Evolutionary conservation across 164 flowering plant species (phyloP).

Genomic region (Echeveria elegans): DNA sequence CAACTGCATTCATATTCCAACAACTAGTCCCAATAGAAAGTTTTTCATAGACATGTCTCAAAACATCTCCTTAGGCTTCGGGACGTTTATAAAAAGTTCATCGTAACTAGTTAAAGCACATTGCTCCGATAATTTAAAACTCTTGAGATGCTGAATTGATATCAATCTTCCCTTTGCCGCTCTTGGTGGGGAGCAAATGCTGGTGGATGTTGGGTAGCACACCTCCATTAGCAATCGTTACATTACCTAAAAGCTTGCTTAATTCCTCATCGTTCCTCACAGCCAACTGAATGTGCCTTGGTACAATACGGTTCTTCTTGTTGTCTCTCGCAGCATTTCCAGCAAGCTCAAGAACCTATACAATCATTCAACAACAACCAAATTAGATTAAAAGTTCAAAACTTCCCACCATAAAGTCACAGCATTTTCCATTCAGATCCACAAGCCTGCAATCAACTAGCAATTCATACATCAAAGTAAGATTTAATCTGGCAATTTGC

Average conservation of each 20-base stretch:
- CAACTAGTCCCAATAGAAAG: background rate
- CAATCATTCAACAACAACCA: too few species aligned
- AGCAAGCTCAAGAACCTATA: too few species aligned
- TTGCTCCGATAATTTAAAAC: background rate
- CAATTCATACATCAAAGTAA: too few species aligned
- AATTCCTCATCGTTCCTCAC: background rate
- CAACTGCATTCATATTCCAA: background rate
- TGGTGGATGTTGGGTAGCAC: slow-evolving; percentile 1
- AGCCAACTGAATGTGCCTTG: too few species aligned
- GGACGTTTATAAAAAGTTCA: background rate
- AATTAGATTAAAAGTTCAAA: too few species aligned
- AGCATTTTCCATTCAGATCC: background rate
- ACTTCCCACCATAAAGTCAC: too few species aligned
- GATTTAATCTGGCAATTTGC: too few species aligned
- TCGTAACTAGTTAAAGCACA: background rate
- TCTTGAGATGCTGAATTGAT: background rate
- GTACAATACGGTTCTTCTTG: too few species aligned
- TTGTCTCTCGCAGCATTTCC: too few species aligned
- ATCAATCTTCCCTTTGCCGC: slow-evolving; percentile 2
- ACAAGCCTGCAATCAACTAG: too few species aligned
- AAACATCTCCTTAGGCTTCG: background rate
- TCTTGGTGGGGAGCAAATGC: slow-evolving; percentile 3
- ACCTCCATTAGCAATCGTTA: background rate
- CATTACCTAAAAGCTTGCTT: background rate
- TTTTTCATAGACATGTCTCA: slow-evolving; percentile 1